Conservation (phyloP, 208 protist species). For the Leishmania braziliensis region DNA sequence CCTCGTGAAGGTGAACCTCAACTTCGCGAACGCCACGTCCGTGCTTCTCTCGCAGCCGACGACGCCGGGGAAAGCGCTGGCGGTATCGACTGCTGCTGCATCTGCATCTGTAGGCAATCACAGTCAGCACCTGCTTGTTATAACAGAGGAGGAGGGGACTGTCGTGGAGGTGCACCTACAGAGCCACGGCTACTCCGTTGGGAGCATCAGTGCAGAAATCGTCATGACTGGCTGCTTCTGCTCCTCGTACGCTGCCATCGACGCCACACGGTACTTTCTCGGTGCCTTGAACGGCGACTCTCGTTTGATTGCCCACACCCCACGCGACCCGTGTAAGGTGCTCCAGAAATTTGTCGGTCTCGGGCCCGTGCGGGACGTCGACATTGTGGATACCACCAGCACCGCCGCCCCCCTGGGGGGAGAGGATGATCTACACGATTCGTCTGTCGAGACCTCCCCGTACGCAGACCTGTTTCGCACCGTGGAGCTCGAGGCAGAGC, state of each 20-base stretch:
- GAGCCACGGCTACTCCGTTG: slow-evolving; percentile 59
- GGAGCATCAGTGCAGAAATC: slow-evolving; percentile 41
- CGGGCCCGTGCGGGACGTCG: slow-evolving; percentile 51
- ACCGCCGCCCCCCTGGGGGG: background rate
- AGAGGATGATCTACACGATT: slow-evolving; percentile 23
- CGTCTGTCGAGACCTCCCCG: slow-evolving; percentile 60
- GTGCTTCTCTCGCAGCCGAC: slow-evolving; percentile 18
- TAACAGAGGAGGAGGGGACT: slow-evolving; percentile 82
- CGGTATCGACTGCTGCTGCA: background rate
- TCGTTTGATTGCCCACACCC: slow-evolving; percentile 37
- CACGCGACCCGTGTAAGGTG: slow-evolving; percentile 31
- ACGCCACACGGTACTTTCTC: slow-evolving; percentile 48
- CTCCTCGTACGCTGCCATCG: slow-evolving; percentile 18
- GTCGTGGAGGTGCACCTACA: slow-evolving; percentile 51
- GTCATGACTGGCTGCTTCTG: slow-evolving; percentile 65
- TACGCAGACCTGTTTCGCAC: slow-evolving; percentile 71
- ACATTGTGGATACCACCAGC: slow-evolving; percentile 57
- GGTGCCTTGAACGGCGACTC: slow-evolving; percentile 66
- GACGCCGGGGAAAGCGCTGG: background rate
- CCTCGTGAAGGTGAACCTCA: slow-evolving; percentile 70
- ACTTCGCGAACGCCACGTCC: slow-evolving; percentile 60
- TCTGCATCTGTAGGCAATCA: background rate
- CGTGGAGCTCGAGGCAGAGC: slow-evolving; percentile 62
- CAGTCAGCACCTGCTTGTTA: slow-evolving; percentile 45
- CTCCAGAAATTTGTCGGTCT: slow-evolving; percentile 57